phyloP scores from a whole-genome alignment of 176 grass and related monocot genomes.

The Triticum turgidum region DNA sequence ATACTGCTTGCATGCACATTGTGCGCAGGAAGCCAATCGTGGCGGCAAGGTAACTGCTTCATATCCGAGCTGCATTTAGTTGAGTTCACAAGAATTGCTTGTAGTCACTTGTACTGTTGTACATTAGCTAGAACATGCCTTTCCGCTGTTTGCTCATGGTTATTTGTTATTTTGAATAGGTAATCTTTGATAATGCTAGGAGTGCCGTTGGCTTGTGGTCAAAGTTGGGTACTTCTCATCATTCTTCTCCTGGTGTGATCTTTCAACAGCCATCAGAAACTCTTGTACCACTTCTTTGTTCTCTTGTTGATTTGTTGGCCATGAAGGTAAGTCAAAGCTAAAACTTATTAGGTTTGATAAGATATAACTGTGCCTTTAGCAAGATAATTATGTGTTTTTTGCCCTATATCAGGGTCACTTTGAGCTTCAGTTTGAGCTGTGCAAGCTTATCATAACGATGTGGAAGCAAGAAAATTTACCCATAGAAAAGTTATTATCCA shows the following conservation, averaged over 20 bases:
- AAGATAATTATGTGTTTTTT: conserved; percentile 35
- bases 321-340: conserved; percentile 55
- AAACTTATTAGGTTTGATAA: conserved; percentile 1
- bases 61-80: neutral
- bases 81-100: neutral
- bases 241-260: conserved; percentile 32
- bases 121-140: conserved; percentile 4
- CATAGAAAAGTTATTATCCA: conserved; percentile 53
- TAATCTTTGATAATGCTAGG: conserved; percentile 48
- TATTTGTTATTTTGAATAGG: conserved; percentile 49
- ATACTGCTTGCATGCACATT: conserved; percentile 75
- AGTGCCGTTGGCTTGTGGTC: conserved; percentile 57
- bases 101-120: neutral
- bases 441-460: conserved; percentile 60
- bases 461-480: conserved; percentile 61
- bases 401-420: conserved; percentile 58
- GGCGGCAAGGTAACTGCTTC: conserved; percentile 50
- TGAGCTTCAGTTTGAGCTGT: conserved; percentile 74
- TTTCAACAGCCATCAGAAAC: conserved; percentile 38
- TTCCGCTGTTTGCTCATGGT: conserved; percentile 28
- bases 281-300: conserved; percentile 70
- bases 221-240: conserved; percentile 26
- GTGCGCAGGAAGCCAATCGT: conserved; percentile 70
- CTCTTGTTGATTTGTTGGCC: conserved; percentile 71
- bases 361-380: conserved; percentile 5